phyloP scores from a whole-genome alignment of 139 green algal species.

The Klebsormidium nitens region DNA sequence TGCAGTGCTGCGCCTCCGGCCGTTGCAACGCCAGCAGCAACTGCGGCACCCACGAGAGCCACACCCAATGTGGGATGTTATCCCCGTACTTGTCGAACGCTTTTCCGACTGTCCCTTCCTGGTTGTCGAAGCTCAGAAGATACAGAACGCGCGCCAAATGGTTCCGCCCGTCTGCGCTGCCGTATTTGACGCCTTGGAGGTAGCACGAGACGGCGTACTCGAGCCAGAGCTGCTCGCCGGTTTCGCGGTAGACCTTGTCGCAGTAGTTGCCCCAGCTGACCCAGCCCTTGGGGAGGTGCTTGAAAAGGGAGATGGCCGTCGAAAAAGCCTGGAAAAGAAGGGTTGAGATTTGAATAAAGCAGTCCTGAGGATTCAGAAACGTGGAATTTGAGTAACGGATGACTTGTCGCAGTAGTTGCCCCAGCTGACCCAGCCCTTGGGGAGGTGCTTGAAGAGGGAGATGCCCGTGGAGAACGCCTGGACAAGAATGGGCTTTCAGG shows the following conservation, averaged over 20 bases:
- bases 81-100: slow-evolving; percentile 54
- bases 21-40: slow-evolving; percentile 78
- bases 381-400: too few relatives aligned
- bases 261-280: slow-evolving; percentile 84
- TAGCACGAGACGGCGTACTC: slow-evolving; percentile 80
- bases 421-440: slow-evolving; percentile 89
- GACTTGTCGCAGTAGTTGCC: slow-evolving; percentile 77
- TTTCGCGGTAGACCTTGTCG: slow-evolving; percentile 53
- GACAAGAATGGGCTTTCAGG: too few relatives aligned
- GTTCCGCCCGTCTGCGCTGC: slow-evolving; percentile 46
- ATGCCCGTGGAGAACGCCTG: slow-evolving; percentile 70
- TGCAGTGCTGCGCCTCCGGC: slow-evolving; percentile 60
- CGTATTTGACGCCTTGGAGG: slow-evolving; percentile 64
- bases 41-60: slow-evolving; percentile 89
- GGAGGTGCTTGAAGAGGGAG: slow-evolving; percentile 62
- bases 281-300: slow-evolving; percentile 74
- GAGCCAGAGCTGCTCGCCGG: slow-evolving; percentile 51
- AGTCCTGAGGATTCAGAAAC: too few relatives aligned
- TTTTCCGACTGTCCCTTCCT: slow-evolving; percentile 33
- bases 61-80: slow-evolving; percentile 79
- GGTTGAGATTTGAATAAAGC: too few relatives aligned
- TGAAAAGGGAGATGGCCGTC: slow-evolving; percentile 72
- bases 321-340: too few relatives aligned
- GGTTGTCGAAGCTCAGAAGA: slow-evolving; percentile 76
- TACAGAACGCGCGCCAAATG: slow-evolving; percentile 77